Evolutionary conservation across 371 early-diverging fungal genomes (phyloP).

Genomic region (Syncephalastrum contaminatum): DNA sequence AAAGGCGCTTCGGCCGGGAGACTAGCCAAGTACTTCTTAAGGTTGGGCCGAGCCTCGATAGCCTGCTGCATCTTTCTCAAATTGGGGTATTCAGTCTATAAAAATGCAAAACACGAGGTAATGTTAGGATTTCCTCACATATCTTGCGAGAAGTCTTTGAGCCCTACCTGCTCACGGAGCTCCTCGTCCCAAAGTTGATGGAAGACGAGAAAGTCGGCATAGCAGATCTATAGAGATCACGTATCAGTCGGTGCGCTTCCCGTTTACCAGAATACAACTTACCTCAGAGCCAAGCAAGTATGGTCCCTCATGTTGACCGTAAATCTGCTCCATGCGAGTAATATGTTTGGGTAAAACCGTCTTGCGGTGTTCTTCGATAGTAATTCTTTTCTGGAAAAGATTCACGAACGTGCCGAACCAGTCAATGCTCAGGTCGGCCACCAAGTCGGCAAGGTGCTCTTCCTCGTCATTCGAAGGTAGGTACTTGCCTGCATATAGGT

Average conservation of each 20-base stretch:
- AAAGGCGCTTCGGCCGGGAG: no score
- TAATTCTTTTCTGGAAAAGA: no score
- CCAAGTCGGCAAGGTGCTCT: conserved; percentile 16
- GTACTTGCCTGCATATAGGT: conserved; percentile 17
- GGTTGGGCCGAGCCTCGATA: no score
- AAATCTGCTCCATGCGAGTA: conserved; percentile 7
- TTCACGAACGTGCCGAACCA: conserved; percentile 4
- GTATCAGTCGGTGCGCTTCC: neutral
- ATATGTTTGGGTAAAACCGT: conserved; percentile 1
- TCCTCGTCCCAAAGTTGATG: neutral
- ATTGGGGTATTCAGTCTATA: no score
- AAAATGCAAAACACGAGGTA: no score
- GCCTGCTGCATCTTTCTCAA: no score
- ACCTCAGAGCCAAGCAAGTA: conserved; percentile 15
- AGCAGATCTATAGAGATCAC: conserved; percentile 11
- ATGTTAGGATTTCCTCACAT: no score
- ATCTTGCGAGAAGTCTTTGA: no score
- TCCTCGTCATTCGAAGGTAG: conserved; percentile 22
- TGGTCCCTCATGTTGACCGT: conserved; percentile 11
- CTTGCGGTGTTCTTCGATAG: conserved; percentile 2
- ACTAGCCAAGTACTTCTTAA: no score
- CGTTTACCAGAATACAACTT: neutral
- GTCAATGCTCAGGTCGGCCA: conserved; percentile 18
- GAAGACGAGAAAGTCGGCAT: conserved; percentile 16
- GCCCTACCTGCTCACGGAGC: no score